Evolutionary conservation across 1,284 basidiomycete genomes (phyloP), one percentile per base, ranked within the genome.

Genomic region (Volvariella volvacea): DNA sequence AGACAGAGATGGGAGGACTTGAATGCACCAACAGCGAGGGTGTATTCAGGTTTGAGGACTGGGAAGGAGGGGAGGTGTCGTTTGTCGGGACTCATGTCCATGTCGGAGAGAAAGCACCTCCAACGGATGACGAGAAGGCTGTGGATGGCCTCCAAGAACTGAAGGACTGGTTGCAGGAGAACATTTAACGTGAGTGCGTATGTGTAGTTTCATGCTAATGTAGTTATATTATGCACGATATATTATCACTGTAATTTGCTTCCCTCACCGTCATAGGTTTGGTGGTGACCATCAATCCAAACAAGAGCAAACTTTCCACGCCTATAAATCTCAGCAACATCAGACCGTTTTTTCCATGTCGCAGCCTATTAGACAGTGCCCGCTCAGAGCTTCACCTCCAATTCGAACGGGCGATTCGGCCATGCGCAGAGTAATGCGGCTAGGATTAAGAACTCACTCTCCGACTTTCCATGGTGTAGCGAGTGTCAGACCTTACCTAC

Each of bases 321-420:
- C 34, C 19, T 41, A 41, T 43, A 41, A 28, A 42, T 33, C 37
- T 36, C n/a, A 9, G 34, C 14, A 36, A 15, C 19, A 4, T 36
- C 15, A 8, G n/a, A 7, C 19, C 45, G 38, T 19, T 39, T 39
- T 45, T 52, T 55, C 49, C 48, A 53, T 44, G 65, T 65, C 78
- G 82, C 83, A 72, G 63, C 80, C 80, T 73, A 59, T 62, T 74
- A 85, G 83, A 85, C 82, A 85, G 82, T 85, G 74, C 83, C 81
- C 77, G 71, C 69, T 72, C 72, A 55, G 60, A 54, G 45, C 48
- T 47, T 52, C 47, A 15, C 12, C 16, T 51, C 53, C 51, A 78
- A 69, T 64, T 59, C 57, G 70, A 70, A 64, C 72, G 78, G 81
- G 82, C 78, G 83, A 85, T 85, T 78, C 67, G 76, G 82, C 74